Base-by-base conservation (phyloP, 2,329 filamentous ascomycete genomes). In the Tympanopsis confertula region DNA sequence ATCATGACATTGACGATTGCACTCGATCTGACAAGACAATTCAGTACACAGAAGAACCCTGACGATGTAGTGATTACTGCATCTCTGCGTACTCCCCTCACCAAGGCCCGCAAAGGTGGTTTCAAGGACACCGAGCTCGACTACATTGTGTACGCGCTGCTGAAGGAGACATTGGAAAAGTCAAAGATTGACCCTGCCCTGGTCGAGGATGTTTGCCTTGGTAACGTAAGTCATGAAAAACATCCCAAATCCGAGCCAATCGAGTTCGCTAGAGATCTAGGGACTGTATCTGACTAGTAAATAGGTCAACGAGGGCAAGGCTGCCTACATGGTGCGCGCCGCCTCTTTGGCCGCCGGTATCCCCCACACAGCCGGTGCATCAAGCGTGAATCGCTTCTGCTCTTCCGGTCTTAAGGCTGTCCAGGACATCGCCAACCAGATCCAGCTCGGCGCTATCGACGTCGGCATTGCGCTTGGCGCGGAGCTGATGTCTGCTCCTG, bases 31-130 rank as follows among this genome's bases (percentile, higher is more conserved):
- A 33, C 30, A 13, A 17, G 7, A 13, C 12, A n/a, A n/a, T n/a
- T 40, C 50, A 94, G 87, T 54, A 87, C 85, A 41, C 78, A 85
- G 50, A 88, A 96, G 69, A 93, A 94, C 61, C 77, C 88, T 48
- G 89, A 96, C 58, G 91, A 98, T 67, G 73, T 98, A 39, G 91
- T 98, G 57, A 94, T 96, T 55, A 98, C 91, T 5, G 76, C 93
- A 41, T 89, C 89, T 19, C 69, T 88, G 51, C 84, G 91, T 40
- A 95, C 89, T 19, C 87, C 91, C 1, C 72, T 98, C 44, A 72
- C 82, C 55, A 96, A 95, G 67, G 87, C 75, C 38, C 72, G 71
- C 58, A 95, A 94, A 71, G 89, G 91, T 47, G 86, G 87, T 30
- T 83, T 98, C 69, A 96, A 95, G 69, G 89, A 98, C 59, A 93